Evolutionary conservation across 2,329 filamentous ascomycete genomes (phyloP).

Genomic region (Septoria linicola): DNA sequence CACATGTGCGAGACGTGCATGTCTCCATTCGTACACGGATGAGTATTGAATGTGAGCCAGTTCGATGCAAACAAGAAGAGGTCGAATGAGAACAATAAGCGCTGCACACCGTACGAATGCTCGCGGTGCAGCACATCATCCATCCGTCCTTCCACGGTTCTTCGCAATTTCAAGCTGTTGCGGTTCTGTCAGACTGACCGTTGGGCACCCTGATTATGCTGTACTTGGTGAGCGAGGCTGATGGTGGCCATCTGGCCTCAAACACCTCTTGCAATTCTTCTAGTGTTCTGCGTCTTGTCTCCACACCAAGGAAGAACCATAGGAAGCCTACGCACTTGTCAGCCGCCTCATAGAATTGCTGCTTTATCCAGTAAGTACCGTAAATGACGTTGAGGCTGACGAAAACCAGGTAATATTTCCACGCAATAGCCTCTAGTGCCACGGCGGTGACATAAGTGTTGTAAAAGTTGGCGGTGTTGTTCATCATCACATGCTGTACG

Average conservation of each 20-base stretch:
- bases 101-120: too few species aligned
- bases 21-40: too few species aligned
- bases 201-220: slow-evolving; percentile 12
- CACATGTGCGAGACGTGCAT: too few species aligned
- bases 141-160: too few species aligned
- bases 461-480: slow-evolving; percentile 17
- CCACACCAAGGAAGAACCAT: slow-evolving; percentile 37
- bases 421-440: slow-evolving; percentile 10
- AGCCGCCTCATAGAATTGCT: neutral
- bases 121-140: too few species aligned
- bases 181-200: slow-evolving; percentile 2
- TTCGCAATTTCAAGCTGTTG: too few species aligned
- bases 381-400: slow-evolving; percentile 9
- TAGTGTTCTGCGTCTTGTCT: slow-evolving; percentile 30
- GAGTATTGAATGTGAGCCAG: too few species aligned
- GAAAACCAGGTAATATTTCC: slow-evolving; percentile 16
- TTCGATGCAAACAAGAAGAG: too few species aligned
- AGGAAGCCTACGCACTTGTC: neutral
- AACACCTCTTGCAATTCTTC: slow-evolving; percentile 33
- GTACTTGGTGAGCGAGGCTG: slow-evolving; percentile 3
- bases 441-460: slow-evolving; percentile 14
- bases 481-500: slow-evolving; percentile 13
- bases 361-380: neutral
- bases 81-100: too few species aligned
- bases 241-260: slow-evolving; percentile 20